Evolutionary conservation across 805 yeast genomes (phyloP), one percentile per base, ranked within the genome.

Genomic region (Pichia cephalocereana): DNA sequence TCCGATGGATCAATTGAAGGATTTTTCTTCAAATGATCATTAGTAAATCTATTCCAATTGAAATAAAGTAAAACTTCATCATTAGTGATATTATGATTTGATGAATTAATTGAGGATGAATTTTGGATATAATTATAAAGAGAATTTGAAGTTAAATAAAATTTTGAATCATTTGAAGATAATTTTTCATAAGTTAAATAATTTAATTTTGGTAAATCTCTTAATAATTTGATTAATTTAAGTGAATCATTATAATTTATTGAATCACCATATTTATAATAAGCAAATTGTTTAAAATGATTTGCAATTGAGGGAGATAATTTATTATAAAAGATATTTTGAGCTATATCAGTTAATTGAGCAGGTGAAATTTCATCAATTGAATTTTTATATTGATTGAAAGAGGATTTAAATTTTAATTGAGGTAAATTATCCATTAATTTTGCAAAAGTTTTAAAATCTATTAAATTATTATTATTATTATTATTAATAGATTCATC

Each of bases 231-330:
- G 54, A 74, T 69, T n/a, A 73, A 58, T 45, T 72, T 66, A 7
- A 71, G 65, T 14, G 82, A 72, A 53, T 73, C 71, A 49, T 72
- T 70, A 57, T 72, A 74, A 46, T 74, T 68, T 48, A 77, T 67
- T 52, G 70, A 69, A 2, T 70, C 70, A 9, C 68, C 74, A 27
- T 67, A 74, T 45, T 67, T 70, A n/a, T 60, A 45, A 19, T 17
- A 37, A 2, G 65, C 57, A 30, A 62, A 58, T 8, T 45, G 18
- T 47, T 78, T 75, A 17, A 86, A 79, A 61, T 89, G 95, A 45
- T 72, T 69, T 46, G 79, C 68, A 31, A 88, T 82, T 58, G 83
- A 83, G 10, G 45, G 36, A 7, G 70, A 65, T 17, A 67, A 49
- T 44, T 65, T 59, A 38, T 54, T 38, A 45, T 65, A 60, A 49